Evolutionary conservation across 768 basidiomycete species (phyloP), one percentile per base, ranked within the genome.

Genomic region (Astraeus odoratus): DNA sequence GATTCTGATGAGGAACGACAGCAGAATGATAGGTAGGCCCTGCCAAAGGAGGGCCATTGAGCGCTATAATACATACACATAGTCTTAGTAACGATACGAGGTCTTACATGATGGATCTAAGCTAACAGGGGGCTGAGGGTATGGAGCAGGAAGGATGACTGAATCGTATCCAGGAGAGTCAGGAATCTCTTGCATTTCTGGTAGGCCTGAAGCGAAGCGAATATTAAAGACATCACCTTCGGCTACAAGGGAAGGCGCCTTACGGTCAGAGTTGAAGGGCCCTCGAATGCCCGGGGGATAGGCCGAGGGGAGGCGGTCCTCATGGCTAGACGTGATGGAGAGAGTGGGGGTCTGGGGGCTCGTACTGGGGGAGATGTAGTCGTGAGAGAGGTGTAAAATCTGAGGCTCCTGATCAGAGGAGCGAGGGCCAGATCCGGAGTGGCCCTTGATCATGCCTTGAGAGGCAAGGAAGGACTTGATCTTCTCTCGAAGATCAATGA

Each of bases 401-500:
- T 73, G 74, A 12, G 71, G 74, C 26, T 78, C 80, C 15, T 74
- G 75, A 2, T 81, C 81, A 27, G 69, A 56, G 18, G 69, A 64
- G 35, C 81, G 79, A 16, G 82, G 72, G 2, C 77, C 81, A 22
- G 81, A 68, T 45, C 83, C 83, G 16, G 87, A 83, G 56, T 89
- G 86, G 23, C 88, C 88, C 65, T 90, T 90, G 65, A 91, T 89
- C 85, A 89, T 86, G 39, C 87, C 87, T 61, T 89, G 85, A 0
- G 84, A 76, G 0, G 84, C 84, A 19, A 90, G 73, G 57, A 86
- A 86, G 1, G 67, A 65, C 67, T 89, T 90, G 58, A 88, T 89
- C 66, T 80, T 84, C 54, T 86, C 84, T 44, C 86, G 75, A 31
- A 87, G 67, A 49, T 77, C 76, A 27, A 74, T 58, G 3, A 88